These are phyloP conservation scores for Penicillium oxalicum DNA, from an alignment of 2,329 filamentous ascomycete species.

Conservation along the genomic window DNA sequence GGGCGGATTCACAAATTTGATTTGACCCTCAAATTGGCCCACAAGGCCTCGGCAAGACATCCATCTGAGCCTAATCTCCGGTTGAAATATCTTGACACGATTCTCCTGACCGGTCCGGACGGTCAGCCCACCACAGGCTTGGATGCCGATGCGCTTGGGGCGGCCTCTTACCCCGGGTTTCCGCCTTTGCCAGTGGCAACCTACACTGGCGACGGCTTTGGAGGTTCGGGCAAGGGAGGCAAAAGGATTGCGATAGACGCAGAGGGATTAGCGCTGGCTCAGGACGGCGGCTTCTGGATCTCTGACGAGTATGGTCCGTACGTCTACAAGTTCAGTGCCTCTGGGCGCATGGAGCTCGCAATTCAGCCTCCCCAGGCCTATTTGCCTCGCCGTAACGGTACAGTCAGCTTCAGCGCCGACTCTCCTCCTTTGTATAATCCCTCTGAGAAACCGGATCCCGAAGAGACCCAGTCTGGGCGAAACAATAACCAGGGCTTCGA, in stretches of 20 bases:
- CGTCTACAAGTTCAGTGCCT: conserved; percentile 57
- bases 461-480: conserved; percentile 56
- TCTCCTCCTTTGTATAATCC: conserved; percentile 57
- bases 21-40: conserved; percentile 52
- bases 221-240: conserved; percentile 54
- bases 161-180: conserved; percentile 52
- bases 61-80: conserved; percentile 57
- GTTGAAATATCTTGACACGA: conserved; percentile 58
- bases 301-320: conserved; percentile 67
- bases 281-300: conserved; percentile 61
- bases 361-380: conserved; percentile 61
- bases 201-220: conserved; percentile 64
- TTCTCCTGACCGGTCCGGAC: conserved; percentile 58
- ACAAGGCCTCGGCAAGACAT: conserved; percentile 46
- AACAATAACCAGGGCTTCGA: conserved; percentile 73
- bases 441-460: conserved; percentile 46
- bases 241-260: conserved; percentile 56
- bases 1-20: conserved; percentile 63
- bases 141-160: conserved; percentile 52
- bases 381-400: conserved; percentile 58
- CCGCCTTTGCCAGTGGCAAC: conserved; percentile 58
- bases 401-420: conserved; percentile 57
- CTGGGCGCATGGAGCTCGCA: conserved; percentile 56
- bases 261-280: conserved; percentile 59
- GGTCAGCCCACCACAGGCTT: conserved; percentile 59